These are phyloP conservation scores for Malania oleifera DNA, from an alignment of 164 flowering plant genomes.

Conservation along the genomic window DNA sequence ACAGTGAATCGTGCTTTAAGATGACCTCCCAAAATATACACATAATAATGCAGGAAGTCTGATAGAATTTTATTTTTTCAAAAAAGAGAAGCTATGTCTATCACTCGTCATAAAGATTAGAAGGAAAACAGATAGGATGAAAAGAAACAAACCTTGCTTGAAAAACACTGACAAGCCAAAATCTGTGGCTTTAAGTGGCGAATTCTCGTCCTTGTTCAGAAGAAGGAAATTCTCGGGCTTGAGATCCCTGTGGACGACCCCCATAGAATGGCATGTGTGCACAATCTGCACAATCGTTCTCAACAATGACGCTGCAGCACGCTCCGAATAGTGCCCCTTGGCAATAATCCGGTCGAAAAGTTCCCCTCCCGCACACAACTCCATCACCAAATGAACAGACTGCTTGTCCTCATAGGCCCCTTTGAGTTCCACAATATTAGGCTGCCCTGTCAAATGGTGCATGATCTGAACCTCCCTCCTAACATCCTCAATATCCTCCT, in stretches of 20 bases:
- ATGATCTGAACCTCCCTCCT: slow-evolving; percentile 76
- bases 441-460: slow-evolving; percentile 72
- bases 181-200: slow-evolving; percentile 72
- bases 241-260: slow-evolving; percentile 68
- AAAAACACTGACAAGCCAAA: slow-evolving; percentile 66
- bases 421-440: slow-evolving; percentile 66
- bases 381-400: slow-evolving; percentile 76
- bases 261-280: slow-evolving; percentile 70
- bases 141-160: slow-evolving; percentile 44
- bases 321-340: slow-evolving; percentile 64
- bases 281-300: slow-evolving; percentile 66
- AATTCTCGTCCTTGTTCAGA: slow-evolving; percentile 47
- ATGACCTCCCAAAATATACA: not conserved
- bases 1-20: not conserved
- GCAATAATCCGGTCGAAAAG: slow-evolving; percentile 66
- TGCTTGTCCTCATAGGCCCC: slow-evolving; percentile 76
- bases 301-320: slow-evolving; percentile 56
- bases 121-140: not conserved
- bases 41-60: not conserved
- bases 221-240: slow-evolving; percentile 77
- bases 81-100: too few relatives aligned
- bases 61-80: not conserved
- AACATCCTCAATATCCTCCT: slow-evolving; percentile 70
- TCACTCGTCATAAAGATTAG: too few relatives aligned
- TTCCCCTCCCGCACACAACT: slow-evolving; percentile 81